A percentile compares a stretch with the other conserved stretches of the same genome.
Evolutionary conservation across 257 asterid genomes (phyloP).

Genomic region (Solanum neorickii): DNA sequence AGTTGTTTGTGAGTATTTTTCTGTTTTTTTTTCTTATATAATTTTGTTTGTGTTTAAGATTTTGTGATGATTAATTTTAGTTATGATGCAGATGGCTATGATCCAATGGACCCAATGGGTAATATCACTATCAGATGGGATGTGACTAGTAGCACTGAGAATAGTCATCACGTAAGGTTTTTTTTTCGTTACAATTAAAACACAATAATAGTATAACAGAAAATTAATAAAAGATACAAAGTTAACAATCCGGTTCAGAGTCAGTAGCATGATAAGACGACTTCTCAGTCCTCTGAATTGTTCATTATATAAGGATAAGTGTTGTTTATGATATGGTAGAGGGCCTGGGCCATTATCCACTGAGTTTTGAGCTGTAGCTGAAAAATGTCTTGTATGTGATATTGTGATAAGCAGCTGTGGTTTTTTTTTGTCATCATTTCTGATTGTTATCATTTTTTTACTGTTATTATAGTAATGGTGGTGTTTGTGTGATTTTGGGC

Average conservation of each 20-base stretch:
- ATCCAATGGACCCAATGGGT: constrained; percentile 73
- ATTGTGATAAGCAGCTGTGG: not conserved
- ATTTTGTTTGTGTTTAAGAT: not conserved
- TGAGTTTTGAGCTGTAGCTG: not conserved
- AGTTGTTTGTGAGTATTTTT: constrained; percentile 34
- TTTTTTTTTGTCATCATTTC: not conserved
- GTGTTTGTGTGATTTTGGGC: not conserved
- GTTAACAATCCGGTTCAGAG: not conserved
- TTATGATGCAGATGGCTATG: constrained; percentile 72
- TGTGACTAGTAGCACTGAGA: constrained; percentile 23
- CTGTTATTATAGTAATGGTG: not conserved
- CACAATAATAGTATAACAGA: not conserved
- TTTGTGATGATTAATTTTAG: constrained; percentile 39
- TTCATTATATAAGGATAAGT: not conserved
- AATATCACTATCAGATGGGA: constrained; percentile 77
- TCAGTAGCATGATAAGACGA: not conserved
- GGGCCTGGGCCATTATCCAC: not conserved
- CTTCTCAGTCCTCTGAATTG: not conserved
- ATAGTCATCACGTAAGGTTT: constrained; percentile 36
- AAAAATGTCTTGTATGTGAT: not conserved
- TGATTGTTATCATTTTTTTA: not conserved
- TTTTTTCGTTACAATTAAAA: not conserved
- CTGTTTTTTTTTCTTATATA: not conserved
- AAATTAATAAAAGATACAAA: not conserved
- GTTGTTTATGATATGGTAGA: not conserved